These are phyloP conservation scores for Dendrobium officinale DNA, from an alignment of 106 monocot genomes.

Conservation along the genomic window DNA sequence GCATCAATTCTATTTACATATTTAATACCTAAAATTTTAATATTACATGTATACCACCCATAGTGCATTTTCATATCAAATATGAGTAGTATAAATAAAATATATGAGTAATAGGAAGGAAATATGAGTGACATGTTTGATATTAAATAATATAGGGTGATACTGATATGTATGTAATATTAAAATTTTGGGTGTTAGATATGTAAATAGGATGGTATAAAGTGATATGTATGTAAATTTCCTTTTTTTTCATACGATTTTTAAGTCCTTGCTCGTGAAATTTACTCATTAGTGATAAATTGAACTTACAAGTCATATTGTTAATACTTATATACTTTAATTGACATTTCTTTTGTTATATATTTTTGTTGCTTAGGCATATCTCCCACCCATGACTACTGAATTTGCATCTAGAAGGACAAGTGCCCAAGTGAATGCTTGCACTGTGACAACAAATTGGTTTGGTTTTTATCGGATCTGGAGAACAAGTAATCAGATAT, in stretches of 20 bases:
- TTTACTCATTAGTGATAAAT: not conserved
- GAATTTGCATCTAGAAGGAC: conserved; percentile 29
- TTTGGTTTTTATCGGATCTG: conserved; percentile 86
- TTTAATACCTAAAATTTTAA: too few species aligned
- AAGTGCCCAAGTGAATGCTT: conserved; percentile 56
- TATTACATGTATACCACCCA: too few species aligned
- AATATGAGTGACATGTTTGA: too few species aligned
- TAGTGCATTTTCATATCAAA: too few species aligned
- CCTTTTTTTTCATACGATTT: not conserved
- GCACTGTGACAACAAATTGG: conserved; percentile 82
- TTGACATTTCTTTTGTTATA: not conserved
- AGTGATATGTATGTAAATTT: too few species aligned
- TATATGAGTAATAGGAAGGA: too few species aligned
- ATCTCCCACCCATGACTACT: conserved; percentile 28
- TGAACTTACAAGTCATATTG: not conserved
- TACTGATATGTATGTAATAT: too few species aligned
- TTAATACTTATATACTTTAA: not conserved
- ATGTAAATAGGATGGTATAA: too few species aligned
- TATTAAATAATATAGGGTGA: too few species aligned
- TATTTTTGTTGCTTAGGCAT: conserved; percentile 39
- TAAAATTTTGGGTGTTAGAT: too few species aligned
- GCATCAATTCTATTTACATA: too few species aligned
- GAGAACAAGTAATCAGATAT: conserved; percentile 58
- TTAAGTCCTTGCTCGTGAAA: not conserved
- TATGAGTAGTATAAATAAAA: too few species aligned